A percentile compares a stretch with the other conserved stretches of the same genome.
Conservation (phyloP, 2,329 filamentous ascomycete genomes). For the Rhexocercosporidium sp. region DNA sequence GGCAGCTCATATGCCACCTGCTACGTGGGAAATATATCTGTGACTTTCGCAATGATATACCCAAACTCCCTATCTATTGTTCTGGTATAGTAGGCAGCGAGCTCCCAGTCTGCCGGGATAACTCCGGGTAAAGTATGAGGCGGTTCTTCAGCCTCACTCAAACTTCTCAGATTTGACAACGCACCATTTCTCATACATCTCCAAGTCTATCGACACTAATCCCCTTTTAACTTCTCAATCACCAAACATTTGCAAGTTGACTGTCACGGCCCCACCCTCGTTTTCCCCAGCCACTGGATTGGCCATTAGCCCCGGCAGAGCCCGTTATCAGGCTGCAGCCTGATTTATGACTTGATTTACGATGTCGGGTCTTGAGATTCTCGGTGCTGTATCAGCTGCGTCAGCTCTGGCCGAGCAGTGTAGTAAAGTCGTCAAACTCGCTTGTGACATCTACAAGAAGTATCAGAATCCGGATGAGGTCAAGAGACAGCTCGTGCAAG, state of each 20-base stretch:
- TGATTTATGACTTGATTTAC: background rate
- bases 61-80: too few relatives aligned
- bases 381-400: constrained; percentile 10
- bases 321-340: background rate
- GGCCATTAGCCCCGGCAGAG: background rate
- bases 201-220: background rate
- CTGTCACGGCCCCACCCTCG: too few relatives aligned
- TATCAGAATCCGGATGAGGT: constrained; percentile 1
- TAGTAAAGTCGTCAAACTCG: background rate
- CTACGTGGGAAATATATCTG: too few relatives aligned
- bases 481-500: background rate
- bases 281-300: background rate
- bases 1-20: too few relatives aligned
- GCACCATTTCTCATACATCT: background rate
- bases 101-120: too few relatives aligned
- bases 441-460: constrained; percentile 6
- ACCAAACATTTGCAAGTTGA: too few relatives aligned
- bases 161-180: background rate
- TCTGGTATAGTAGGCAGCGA: too few relatives aligned
- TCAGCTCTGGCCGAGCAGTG: background rate
- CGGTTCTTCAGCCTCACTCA: background rate
- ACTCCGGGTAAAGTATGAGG: background rate
- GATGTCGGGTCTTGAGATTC: background rate
- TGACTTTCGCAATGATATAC: too few relatives aligned
- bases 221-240: background rate